Base-by-base conservation (phyloP, 768 basidiomycete species). In the Lyophyllum semitale region DNA sequence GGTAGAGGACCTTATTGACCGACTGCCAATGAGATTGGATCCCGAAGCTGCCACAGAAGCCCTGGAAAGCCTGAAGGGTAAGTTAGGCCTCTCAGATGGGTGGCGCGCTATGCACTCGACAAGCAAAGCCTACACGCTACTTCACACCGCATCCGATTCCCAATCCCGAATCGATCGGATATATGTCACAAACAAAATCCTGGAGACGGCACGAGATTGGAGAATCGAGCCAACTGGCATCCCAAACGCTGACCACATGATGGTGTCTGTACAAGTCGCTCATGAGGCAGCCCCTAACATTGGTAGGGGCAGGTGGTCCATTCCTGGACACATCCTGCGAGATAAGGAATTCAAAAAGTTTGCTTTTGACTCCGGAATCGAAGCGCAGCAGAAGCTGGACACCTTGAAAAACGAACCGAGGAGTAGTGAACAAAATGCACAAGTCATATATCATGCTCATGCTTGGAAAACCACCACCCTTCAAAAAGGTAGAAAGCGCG, bases 1-100 rank as follows among this genome's bases (percentile, higher is more conserved):
- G 0, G 70, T 73, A 0, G 76, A 80, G 51, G 72, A 76, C 1
- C 17, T 56, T 0, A 51, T 79, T 0, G 78, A 80, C 51, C 8
- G 73, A 0, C 42, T 74, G 0, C 77, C 77, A 1, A 33, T 52
- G 0, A 55, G 58, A 0, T 1, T 15, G 0, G 74, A 79, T 32
- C 22, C 53, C 0, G 12, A 42, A 1, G 11, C 9, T 0, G 54
- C 67, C 1, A 48, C 55, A 0, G 29, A 59, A 0, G 60, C 62
- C 0, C 59, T 78, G 0, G 53, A 55, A 0, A 41, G 60, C 0
- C 53, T 76, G 0, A 72, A 68, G 53, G 12, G 11, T 0, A 22
- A 11, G 2, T 50, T 71, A 0, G 4, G 59, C 0, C 38, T 77
- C 0, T 17, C 17, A 0, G 75, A 76, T 54, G 70, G 74, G 0